Evolutionary conservation across 2,329 filamentous ascomycete species (phyloP).

Genomic region (Diplodia seriata): DNA sequence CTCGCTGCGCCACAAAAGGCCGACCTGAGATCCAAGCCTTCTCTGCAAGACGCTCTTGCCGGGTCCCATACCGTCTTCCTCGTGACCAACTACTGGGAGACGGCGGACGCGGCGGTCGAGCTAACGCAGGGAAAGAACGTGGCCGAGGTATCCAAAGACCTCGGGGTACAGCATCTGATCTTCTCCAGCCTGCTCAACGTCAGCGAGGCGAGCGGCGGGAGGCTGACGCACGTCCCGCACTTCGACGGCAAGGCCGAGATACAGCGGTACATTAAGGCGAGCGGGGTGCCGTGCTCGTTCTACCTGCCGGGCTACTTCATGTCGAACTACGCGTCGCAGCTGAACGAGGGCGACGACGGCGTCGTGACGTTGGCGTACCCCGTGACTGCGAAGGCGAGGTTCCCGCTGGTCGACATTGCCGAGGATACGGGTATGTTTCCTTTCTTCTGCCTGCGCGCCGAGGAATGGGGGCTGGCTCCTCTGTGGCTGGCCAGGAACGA

Average conservation of each 20-base stretch:
- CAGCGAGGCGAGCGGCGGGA: slow-evolving; percentile 40
- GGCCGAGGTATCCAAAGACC: slow-evolving; percentile 41
- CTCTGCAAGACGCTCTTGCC: slow-evolving; percentile 39
- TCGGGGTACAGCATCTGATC: slow-evolving; percentile 49
- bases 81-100: slow-evolving; percentile 37
- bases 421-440: slow-evolving; percentile 33
- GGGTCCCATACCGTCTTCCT: slow-evolving; percentile 41
- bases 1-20: slow-evolving; percentile 54
- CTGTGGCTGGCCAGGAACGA: no score
- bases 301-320: slow-evolving; percentile 40
- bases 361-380: slow-evolving; percentile 22
- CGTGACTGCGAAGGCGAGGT: slow-evolving; percentile 21
- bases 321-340: slow-evolving; percentile 28
- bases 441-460: no score
- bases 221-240: slow-evolving; percentile 44
- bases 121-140: slow-evolving; percentile 45
- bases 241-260: slow-evolving; percentile 50
- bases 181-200: slow-evolving; percentile 46
- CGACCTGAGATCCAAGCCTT: slow-evolving; percentile 36
- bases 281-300: slow-evolving; percentile 36
- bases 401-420: slow-evolving; percentile 34
- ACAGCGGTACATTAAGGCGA: slow-evolving; percentile 40
- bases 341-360: slow-evolving; percentile 20
- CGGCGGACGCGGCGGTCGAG: slow-evolving; percentile 39
- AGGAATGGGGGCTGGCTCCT: not conserved